Evolutionary conservation across 345 rosid species (phyloP).

Genomic region (Populus alba): DNA sequence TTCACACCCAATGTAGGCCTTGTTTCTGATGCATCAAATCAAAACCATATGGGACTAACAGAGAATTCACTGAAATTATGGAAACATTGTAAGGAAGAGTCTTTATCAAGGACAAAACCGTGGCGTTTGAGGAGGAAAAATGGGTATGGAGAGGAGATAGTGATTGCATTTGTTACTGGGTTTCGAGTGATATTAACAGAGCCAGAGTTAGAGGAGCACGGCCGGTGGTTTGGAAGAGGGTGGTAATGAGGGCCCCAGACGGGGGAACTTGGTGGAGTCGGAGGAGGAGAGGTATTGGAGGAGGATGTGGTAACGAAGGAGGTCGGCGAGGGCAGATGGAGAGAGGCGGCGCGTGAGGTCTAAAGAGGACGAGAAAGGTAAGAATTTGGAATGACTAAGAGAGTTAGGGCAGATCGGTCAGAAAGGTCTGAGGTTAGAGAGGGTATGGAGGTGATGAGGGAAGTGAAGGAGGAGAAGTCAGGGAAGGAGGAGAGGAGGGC

Average conservation of each 20-base stretch:
- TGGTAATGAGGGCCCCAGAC: constrained; percentile 53
- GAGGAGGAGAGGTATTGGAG: constrained; percentile 66
- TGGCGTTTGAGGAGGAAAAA: constrained; percentile 52
- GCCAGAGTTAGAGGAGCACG: constrained; percentile 64
- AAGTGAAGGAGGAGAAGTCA: constrained; percentile 51
- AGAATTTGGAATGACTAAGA: constrained; percentile 78
- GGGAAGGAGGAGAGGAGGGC: constrained; percentile 62
- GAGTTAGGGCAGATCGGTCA: constrained; percentile 61
- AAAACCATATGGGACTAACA: constrained; percentile 62
- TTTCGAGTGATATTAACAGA: constrained; percentile 71
- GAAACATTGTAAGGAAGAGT: constrained; percentile 63
- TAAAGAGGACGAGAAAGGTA: constrained; percentile 44
- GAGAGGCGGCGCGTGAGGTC: constrained; percentile 68
- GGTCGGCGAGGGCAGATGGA: constrained; percentile 67
- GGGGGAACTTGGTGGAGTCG: constrained; percentile 60
- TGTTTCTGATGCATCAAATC: constrained; percentile 70
- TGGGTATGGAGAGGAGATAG: constrained; percentile 49
- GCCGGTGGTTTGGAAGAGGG: constrained; percentile 76
- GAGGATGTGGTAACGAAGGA: constrained; percentile 82
- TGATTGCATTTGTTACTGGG: constrained; percentile 42
- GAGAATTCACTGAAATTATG: constrained; percentile 57
- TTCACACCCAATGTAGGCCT: constrained; percentile 63
- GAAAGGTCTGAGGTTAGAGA: constrained; percentile 55
- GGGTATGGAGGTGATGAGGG: constrained; percentile 43
- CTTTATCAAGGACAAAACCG: constrained; percentile 52